These are phyloP conservation scores for Aquanectria penicillioides DNA, from an alignment of 2,329 filamentous ascomycete species.

Conservation along the genomic window DNA sequence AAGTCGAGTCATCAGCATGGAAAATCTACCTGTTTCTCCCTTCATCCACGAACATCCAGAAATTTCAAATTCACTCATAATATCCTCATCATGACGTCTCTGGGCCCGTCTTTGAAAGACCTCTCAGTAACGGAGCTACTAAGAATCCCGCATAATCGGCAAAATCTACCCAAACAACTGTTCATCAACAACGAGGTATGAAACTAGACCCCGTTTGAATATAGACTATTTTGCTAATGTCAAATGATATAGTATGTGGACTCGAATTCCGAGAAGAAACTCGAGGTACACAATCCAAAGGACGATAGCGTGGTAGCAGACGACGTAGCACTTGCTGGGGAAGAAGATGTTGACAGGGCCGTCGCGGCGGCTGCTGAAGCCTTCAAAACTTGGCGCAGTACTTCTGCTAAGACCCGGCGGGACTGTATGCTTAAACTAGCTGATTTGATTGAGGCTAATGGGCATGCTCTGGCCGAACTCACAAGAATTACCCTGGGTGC, in stretches of 20 bases:
- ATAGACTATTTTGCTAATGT: not conserved
- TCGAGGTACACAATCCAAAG: constrained; percentile 60
- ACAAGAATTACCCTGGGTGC: constrained; percentile 58
- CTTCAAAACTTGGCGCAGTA: constrained; percentile 54
- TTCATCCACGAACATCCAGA: not conserved
- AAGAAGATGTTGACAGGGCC: constrained; percentile 57
- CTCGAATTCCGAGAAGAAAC: constrained; percentile 55
- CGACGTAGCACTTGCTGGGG: constrained; percentile 56
- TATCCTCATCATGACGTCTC: constrained; percentile 31
- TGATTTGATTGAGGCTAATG: constrained; percentile 51
- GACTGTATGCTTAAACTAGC: constrained; percentile 57
- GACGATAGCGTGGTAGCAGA: constrained; percentile 60
- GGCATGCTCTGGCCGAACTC: constrained; percentile 48
- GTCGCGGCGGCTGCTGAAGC: constrained; percentile 58
- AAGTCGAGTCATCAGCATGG: not conserved
- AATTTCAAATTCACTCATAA: not conserved
- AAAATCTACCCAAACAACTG: constrained; percentile 48
- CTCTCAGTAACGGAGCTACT: constrained; percentile 10
- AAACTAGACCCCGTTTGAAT: not conserved
- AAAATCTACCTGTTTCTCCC: no score
- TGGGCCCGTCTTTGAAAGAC: constrained; percentile 36
- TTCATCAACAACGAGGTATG: constrained; percentile 51
- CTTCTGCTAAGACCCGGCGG: constrained; percentile 48
- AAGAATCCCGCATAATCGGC: constrained; percentile 41
- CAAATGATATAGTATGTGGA: constrained; percentile 46